Percentiles rank a stretch among this genome's conserved stretches.
Conservation (phyloP, 2,329 filamentous ascomycete genomes). For the Ceratocystiopsis minuta region DNA sequence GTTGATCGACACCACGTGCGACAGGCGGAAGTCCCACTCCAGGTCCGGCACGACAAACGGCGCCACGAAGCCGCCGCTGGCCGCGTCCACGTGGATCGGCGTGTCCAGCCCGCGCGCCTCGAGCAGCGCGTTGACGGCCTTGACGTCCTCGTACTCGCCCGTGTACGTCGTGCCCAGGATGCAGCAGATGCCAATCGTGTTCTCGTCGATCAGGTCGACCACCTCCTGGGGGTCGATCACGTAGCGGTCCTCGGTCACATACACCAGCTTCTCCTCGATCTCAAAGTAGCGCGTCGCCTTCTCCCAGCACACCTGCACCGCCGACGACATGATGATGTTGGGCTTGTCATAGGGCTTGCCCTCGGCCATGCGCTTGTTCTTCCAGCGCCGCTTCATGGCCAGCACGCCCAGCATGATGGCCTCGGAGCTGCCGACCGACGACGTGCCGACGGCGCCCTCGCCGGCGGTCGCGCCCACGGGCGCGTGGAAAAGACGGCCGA, state of each 20-base stretch:
- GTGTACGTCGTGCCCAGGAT: conserved; percentile 92
- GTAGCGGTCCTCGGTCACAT: conserved; percentile 39
- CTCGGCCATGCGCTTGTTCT: conserved; percentile 64
- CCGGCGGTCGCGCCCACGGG: conserved; percentile 34
- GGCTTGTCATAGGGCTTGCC: conserved; percentile 67
- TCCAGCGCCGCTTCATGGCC: conserved; percentile 93
- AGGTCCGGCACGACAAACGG: conserved; percentile 75
- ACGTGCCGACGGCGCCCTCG: conserved; percentile 62
- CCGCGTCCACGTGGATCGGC: conserved; percentile 87
- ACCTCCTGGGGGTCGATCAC: conserved; percentile 46
- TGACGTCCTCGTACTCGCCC: conserved; percentile 87
- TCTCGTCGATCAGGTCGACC: conserved; percentile 43
- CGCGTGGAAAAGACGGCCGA: conserved; percentile 73
- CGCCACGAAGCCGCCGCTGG: conserved; percentile 79
- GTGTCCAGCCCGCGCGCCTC: conserved; percentile 56
- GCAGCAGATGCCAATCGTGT: conserved; percentile 76
- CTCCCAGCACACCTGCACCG: conserved; percentile 95
- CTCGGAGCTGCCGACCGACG: conserved; percentile 77
- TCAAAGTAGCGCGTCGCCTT: conserved; percentile 84
- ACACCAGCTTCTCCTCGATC: conserved; percentile 70
- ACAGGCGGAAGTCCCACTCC: conserved; percentile 80
- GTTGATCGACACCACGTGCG: conserved; percentile 85
- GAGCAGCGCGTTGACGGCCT: conserved; percentile 77
- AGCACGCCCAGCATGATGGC: conserved; percentile 68
- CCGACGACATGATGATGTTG: conserved; percentile 90